These are phyloP conservation scores for Aquilaria sinensis DNA, from an alignment of 345 rosid genomes.

Conservation along the genomic window DNA sequence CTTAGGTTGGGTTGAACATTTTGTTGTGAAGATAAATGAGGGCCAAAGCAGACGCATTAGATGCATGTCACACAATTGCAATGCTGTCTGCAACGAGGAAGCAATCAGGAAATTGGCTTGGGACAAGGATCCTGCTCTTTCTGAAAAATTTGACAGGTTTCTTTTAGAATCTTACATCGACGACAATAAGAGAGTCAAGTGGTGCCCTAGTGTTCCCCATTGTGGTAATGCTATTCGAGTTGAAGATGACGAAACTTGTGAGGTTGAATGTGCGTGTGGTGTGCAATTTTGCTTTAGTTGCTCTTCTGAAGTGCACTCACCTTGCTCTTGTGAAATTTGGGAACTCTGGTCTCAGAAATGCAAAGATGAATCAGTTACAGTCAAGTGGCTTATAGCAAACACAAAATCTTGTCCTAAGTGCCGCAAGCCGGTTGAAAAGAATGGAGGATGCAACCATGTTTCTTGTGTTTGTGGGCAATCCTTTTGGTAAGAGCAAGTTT, in stretches of 20 bases:
- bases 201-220: conserved; percentile 49
- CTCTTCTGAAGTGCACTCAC: conserved; percentile 32
- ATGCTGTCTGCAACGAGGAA: conserved; percentile 35
- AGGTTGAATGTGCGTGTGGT: conserved; percentile 35
- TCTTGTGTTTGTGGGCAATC: conserved; percentile 51
- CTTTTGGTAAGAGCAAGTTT: conserved; percentile 38
- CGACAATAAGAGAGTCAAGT: conserved; percentile 38
- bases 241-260: conserved; percentile 29
- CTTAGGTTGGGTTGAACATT: conserved; percentile 38
- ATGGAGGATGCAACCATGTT: conserved; percentile 67
- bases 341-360: conserved; percentile 38
- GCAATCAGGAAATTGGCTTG: conserved; percentile 25
- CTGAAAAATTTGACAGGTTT: conserved; percentile 34
- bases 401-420: conserved; percentile 67
- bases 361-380: conserved; percentile 48
- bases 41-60: conserved; percentile 36
- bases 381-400: conserved; percentile 48
- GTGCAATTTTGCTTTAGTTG: conserved; percentile 37
- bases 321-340: conserved; percentile 39
- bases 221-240: conserved; percentile 36
- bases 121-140: conserved; percentile 22
- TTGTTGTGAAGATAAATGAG: conserved; percentile 37
- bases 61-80: conserved; percentile 37
- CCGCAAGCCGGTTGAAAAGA: conserved; percentile 49
- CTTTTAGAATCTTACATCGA: conserved; percentile 38